Evolutionary conservation across 768 basidiomycete genomes (phyloP), one percentile per base, ranked within the genome.

Genomic region (Mycena filopes): DNA sequence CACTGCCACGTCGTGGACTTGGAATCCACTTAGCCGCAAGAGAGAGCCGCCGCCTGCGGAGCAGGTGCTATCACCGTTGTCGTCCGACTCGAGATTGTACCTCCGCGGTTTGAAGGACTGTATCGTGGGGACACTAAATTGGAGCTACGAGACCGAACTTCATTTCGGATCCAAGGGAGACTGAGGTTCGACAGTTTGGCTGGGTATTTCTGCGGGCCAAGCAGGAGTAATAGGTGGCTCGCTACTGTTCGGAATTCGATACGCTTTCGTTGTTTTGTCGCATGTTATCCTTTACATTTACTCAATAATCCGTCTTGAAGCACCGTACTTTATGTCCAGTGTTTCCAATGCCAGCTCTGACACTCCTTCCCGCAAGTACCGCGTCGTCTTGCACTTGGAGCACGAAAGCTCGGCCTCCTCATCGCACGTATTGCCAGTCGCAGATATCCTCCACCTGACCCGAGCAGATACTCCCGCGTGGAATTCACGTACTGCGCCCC

Each of bases 101-200:
- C 74, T 86, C 29, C 82, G 76, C n/a, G 84, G 83, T 9, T 72
- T 90, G 29, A 82, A 83, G 38, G 85, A 89, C 63, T 86, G 82
- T 65, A 80, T 90, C 41, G 79, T 82, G 3, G 89, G 89, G 10
- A 80, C 78, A 9, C 55, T 66, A 3, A 63, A 66, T 41, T 69
- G 63, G 68, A 43, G 48, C 40, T 69, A 69, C 53, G 68, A 66
- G 49, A 65, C 63, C 46, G 67, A 65, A 38, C 40, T 69, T 26
- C 65, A 60, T 43, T 65, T 69, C 45, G 67, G 63, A 21, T 20
- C 45, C 0, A 69, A 65, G 40, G 67, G 67, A 13, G 63, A 69
- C n/a, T n/a, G 63, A 69, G 23, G 49, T 65, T 15, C 23, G 67
- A 31, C 63, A 62, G 41, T 69, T 57, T 55, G 65, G 65, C 3